Base-by-base conservation (phyloP, 495 filamentous ascomycete genomes). In the Xylaria cubensis region DNA sequence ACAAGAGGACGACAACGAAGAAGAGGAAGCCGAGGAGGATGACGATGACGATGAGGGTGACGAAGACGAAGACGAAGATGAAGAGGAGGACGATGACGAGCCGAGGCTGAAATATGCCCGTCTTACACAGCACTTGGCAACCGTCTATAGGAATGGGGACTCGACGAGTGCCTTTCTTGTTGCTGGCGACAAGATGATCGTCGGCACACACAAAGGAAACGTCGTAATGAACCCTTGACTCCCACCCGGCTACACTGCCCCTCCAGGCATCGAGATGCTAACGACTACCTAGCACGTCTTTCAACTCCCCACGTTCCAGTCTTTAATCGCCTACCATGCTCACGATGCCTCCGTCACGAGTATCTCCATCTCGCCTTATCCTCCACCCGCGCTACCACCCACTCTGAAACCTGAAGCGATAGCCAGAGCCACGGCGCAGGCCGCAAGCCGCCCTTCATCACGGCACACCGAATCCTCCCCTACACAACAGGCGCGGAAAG, bases 201-300 rank as follows among this genome's bases (percentile, higher is more conserved):
- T 97, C 73, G 96, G 96, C 74, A 97, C 97, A 4, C 96, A 99
- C 81, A 98, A 97, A 82, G 96, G 96, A 74, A 97, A 96, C 76
- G 94, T 98, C 75, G 94, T 97, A 86, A 88, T 92, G 63, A 59
- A n/a, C 53, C 85, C 70, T n/a, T 34, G 50, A 61, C 26, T 46
- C 34, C 15, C 34, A 32, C 69, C 58, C 21, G 51, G 44, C 24
- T 13, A 26, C 41, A 21, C 10, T 21, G 36, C 19, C 13, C 2
- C n/a, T 5, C 41, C 55, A 17, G n/a, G 24, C 15, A 29, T 10
- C 61, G 34, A 56, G 24, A 56, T 56, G 12, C 61, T 73, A 46
- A 67, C 39, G 65, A 62, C 21, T 71, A 69, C 29, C 34, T 73
- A 97, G 94, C 92, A 98, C 86, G 91, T 97, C 46, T 80, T 97